Conservation (phyloP, 2,329 filamentous ascomycete genomes). For the Ascochyta clinopodiicola region DNA sequence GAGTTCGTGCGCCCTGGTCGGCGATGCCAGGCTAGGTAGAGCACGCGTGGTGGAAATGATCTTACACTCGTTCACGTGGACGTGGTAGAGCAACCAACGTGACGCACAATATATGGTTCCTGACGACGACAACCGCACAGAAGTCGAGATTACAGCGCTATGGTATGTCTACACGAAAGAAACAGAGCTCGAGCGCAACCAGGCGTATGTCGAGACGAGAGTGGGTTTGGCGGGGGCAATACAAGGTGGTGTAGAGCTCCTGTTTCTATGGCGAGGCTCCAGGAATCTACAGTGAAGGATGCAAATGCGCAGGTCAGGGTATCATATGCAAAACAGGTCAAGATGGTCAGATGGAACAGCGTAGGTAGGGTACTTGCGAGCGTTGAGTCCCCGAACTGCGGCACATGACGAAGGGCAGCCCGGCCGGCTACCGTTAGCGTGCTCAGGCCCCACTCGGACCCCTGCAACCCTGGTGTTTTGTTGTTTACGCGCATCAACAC, state of each 20-base stretch:
- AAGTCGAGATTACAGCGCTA: neutral
- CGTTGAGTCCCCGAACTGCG: neutral
- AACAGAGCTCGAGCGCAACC: neutral
- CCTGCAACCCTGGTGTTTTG: constrained; percentile 18
- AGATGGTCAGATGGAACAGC: neutral
- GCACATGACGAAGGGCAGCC: constrained; percentile 10
- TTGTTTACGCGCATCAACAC: constrained; percentile 26
- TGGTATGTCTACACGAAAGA: neutral
- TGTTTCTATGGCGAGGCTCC: neutral
- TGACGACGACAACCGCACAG: neutral
- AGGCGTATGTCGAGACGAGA: constrained; percentile 3
- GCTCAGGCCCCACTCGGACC: constrained; percentile 9
- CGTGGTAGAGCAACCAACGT: constrained; percentile 7
- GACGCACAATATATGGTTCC: neutral
- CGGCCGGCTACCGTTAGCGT: constrained; percentile 3
- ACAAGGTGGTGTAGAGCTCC: neutral
- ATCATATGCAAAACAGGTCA: constrained; percentile 1
- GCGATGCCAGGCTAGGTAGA: neutral
- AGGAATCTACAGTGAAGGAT: neutral
- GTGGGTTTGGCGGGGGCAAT: neutral
- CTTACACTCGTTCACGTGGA: constrained; percentile 40
- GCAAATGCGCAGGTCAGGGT: neutral
- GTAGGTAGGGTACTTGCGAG: neutral
- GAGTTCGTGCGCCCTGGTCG: constrained; percentile 16
- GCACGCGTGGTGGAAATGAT: constrained; percentile 3